phyloP scores from a whole-genome alignment of 2,329 filamentous ascomycete species.

The Botryotinia calthae region DNA sequence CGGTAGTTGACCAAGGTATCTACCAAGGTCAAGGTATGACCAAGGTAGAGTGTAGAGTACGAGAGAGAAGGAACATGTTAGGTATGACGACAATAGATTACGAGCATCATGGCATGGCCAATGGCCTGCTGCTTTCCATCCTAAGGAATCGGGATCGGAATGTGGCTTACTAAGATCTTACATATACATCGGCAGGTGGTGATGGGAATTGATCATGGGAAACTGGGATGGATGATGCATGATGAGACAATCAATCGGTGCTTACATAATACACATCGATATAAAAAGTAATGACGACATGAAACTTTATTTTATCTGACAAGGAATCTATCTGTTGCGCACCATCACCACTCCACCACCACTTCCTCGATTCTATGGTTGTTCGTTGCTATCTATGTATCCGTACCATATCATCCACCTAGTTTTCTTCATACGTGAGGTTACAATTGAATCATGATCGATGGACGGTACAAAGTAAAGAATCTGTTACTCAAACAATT shows the following conservation, averaged over 20 bases:
- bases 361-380: too few relatives aligned
- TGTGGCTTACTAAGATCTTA: not conserved
- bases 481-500: not conserved
- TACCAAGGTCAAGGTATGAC: not conserved
- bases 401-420: not conserved
- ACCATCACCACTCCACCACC: too few relatives aligned
- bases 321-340: not conserved
- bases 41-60: too few relatives aligned
- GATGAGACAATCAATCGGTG: not conserved
- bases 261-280: not conserved
- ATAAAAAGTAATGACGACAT: constrained; percentile 1
- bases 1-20: not conserved
- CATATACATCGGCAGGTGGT: not conserved
- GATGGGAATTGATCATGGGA: not conserved
- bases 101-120: not conserved
- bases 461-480: not conserved
- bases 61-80: not conserved
- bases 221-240: not conserved
- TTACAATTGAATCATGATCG: not conserved
- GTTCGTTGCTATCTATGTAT: too few relatives aligned
- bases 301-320: not conserved
- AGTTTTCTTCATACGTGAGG: too few relatives aligned
- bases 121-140: not conserved
- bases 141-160: not conserved
- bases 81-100: not conserved